phyloP scores from a whole-genome alignment of 2,329 filamentous ascomycete species.

The Tolypocladium endophyticum region DNA sequence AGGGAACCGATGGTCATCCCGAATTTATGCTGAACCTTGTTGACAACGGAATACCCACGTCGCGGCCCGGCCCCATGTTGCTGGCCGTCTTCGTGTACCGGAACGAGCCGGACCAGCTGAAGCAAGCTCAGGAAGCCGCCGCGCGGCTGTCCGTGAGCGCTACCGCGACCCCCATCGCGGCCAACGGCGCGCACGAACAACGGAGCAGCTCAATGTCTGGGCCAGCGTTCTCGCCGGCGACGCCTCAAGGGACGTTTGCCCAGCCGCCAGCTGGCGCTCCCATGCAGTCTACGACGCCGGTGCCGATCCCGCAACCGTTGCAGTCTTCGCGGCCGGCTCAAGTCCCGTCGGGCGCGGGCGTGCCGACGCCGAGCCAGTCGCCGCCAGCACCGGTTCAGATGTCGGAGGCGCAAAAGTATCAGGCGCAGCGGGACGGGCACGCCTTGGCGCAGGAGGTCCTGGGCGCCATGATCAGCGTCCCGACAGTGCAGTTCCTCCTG shows the following conservation, averaged over 20 bases:
- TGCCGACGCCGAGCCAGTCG: constrained; percentile 3
- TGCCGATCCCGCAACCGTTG: constrained; percentile 23
- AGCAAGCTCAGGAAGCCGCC: constrained; percentile 14
- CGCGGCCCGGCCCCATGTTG: constrained; percentile 64
- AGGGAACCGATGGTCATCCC: constrained; percentile 49
- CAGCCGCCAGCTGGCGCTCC: constrained; percentile 20
- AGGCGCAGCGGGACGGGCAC: constrained; percentile 41
- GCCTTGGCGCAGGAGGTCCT: constrained; percentile 52
- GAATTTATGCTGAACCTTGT: constrained; percentile 85
- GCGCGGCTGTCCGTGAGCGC: constrained; percentile 1
- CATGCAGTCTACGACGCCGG: constrained; percentile 22
- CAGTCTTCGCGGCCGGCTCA: constrained; percentile 7
- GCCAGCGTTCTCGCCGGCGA: constrained; percentile 44
- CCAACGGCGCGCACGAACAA: constrained; percentile 21
- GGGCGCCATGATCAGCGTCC: constrained; percentile 49
- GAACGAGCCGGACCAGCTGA: constrained; percentile 36
- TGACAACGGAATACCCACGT: constrained; percentile 66
- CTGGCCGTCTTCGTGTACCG: constrained; percentile 79
- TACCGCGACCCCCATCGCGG: not conserved
- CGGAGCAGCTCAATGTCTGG: constrained; percentile 38
- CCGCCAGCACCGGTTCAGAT: constrained; percentile 7
- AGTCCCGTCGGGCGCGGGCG: constrained; percentile 5
- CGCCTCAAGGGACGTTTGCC: constrained; percentile 23
- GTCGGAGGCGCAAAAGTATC: constrained; percentile 23
- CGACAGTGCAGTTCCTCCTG: constrained; percentile 59